Percentiles rank a stretch among this genome's conserved stretches.
Conservation (phyloP, 2,329 filamentous ascomycete genomes). For the Ilyonectria destructans region DNA sequence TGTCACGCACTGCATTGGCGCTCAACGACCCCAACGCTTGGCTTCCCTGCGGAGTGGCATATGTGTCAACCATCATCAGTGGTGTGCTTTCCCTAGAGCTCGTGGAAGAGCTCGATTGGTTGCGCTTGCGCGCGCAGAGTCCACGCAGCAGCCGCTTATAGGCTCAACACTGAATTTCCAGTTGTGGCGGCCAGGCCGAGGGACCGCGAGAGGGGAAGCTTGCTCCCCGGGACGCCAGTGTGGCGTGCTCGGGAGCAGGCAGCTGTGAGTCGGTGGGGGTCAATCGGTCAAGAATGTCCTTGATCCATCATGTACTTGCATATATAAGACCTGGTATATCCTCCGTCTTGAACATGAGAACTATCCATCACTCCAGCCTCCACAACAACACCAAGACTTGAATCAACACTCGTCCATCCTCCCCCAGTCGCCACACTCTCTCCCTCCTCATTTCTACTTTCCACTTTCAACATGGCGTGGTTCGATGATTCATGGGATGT, state of each 20-base stretch:
- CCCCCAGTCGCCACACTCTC: background rate
- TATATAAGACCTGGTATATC: constrained; percentile 21
- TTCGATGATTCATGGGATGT: constrained; percentile 38
- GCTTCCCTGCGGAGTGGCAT: constrained; percentile 19
- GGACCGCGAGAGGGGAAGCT: constrained; percentile 31
- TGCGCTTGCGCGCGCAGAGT: constrained; percentile 4
- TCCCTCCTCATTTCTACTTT: background rate
- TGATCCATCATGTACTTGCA: background rate
- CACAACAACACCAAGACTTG: constrained; percentile 1
- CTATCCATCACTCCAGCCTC: constrained; percentile 8
- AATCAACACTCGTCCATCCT: background rate
- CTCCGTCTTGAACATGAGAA: background rate
- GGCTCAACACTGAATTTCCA: constrained; percentile 14
- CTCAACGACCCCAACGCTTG: constrained; percentile 22
- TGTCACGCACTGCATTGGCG: constrained; percentile 21
- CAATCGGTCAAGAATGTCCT: constrained; percentile 1
- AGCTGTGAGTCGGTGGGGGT: constrained; percentile 5
- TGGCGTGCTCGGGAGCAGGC: constrained; percentile 26
- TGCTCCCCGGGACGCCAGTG: constrained; percentile 1
- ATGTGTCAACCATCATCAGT: constrained; percentile 19
- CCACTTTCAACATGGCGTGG: constrained; percentile 33
- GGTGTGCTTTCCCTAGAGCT: constrained; percentile 29
- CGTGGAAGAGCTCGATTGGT: constrained; percentile 35
- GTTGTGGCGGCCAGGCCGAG: constrained; percentile 24
- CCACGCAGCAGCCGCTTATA: constrained; percentile 14